Evolutionary conservation across 2,329 filamentous ascomycete genomes (phyloP), one percentile per base, ranked within the genome.

Genomic region (Aureobasidium sp.): DNA sequence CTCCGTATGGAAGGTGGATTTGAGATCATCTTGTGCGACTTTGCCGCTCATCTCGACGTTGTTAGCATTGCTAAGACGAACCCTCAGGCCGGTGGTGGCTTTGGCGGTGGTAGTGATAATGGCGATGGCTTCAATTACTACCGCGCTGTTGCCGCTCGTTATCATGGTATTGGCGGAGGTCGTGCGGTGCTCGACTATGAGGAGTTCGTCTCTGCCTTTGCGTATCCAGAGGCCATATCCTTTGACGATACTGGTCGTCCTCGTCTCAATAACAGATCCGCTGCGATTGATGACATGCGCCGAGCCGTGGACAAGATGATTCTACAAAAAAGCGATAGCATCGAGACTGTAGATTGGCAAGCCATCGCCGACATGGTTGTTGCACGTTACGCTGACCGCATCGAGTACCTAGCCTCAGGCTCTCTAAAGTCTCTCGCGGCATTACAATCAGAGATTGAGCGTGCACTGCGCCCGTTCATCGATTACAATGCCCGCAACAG

Each of bases 1-100:
- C 72, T 90, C 2, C 80, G 87, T 11, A 86, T 86, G 79, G 87
- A 90, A 68, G 79, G 81, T 21, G 87, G 87, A 0, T 89, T 89
- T 65, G 87, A 90, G 71, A 78, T 88, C 59, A 86, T 90, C 54
- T 75, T 87, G 25, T 90, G 87, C 69, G 75, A 85, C 59, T 90
- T 90, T 64, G 71, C 71, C 37, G 68, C 73, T 13, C 68, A 76
- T 64, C 65, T 81, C 1, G 67, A 74, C 13, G 63, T 73, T 6
- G 65, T 74, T 7, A 67, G 70, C 6, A 73, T 77, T 25, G 67
- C 68, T 41, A 58, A 61, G 55, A 68, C 67, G 9, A 69, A 61
- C 39, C 30, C 55, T 13, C 21, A 53, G 36, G 37, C 41, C n/a
- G n/a, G 47, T 48, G 41, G 55, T 49, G 30, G 61, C n/a, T 45